These are phyloP conservation scores for Diaporthe amygdali DNA, from an alignment of 2,329 filamentous ascomycete species.

Conservation along the genomic window DNA sequence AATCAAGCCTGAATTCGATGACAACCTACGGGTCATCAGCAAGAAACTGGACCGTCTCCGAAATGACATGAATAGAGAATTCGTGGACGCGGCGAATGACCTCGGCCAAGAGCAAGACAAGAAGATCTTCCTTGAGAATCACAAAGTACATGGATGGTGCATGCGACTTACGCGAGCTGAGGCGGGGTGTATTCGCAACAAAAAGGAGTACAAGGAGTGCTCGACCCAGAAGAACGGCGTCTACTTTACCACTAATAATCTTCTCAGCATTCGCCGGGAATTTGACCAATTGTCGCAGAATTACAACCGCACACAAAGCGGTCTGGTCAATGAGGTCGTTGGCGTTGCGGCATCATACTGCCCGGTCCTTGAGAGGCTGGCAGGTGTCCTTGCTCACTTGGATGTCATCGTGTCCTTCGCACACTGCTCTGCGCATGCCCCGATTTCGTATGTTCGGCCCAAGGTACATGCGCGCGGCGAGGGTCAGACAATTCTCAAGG, in stretches of 20 bases:
- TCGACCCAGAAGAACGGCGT: conserved; percentile 99
- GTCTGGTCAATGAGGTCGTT: conserved; percentile 91
- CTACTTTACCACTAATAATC: conserved; percentile 88
- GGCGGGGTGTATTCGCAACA: conserved; percentile 91
- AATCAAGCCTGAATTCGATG: conserved; percentile 98
- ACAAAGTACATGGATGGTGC: conserved; percentile 95
- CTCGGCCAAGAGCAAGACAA: conserved; percentile 94
- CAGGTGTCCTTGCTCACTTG: conserved; percentile 86
- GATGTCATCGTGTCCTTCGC: conserved; percentile 96
- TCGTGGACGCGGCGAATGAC: conserved; percentile 76
- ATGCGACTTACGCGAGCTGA: conserved; percentile 92
- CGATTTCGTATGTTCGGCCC: conserved; percentile 87
- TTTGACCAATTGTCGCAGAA: conserved; percentile 93
- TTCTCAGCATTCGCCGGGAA: conserved; percentile 83
- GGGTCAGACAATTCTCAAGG: conserved; percentile 87
- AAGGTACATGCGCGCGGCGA: conserved; percentile 88
- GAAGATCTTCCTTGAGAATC: conserved; percentile 97
- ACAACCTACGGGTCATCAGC: conserved; percentile 83
- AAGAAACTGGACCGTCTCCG: conserved; percentile 88
- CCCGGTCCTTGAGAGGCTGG: conserved; percentile 88
- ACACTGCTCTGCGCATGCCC: conserved; percentile 91
- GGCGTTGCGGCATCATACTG: conserved; percentile 93
- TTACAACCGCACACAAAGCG: conserved; percentile 93
- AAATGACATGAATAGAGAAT: conserved; percentile 83
- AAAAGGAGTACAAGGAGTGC: conserved; percentile 87